A percentile compares a stretch with the other conserved stretches of the same genome.
These are phyloP conservation scores for Simplicillium sp. DNA, from an alignment of 2,329 filamentous ascomycete species.

Conservation along the genomic window DNA sequence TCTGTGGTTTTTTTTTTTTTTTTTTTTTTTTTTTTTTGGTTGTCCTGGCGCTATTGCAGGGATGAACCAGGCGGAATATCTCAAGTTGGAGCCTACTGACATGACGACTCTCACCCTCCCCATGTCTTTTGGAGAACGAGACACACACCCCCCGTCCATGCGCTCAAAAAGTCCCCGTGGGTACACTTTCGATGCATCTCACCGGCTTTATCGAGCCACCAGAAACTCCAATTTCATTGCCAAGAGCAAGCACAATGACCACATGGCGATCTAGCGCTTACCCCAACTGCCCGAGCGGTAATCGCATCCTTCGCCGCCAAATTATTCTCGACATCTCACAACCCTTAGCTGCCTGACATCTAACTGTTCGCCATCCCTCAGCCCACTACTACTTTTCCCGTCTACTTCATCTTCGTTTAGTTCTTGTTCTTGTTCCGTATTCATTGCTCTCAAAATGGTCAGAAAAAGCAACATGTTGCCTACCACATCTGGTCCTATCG, in stretches of 20 bases:
- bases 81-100: too few species aligned
- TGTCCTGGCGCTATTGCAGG: too few species aligned
- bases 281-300: background rate
- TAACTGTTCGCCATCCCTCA: too few species aligned
- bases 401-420: background rate
- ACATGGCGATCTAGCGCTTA: background rate
- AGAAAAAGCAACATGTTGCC: background rate
- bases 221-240: background rate
- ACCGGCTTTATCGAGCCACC: background rate
- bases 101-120: too few species aligned
- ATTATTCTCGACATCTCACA: background rate
- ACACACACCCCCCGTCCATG: too few species aligned
- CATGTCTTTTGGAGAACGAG: too few species aligned
- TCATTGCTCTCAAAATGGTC: background rate
- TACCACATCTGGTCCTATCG: slow-evolving; percentile 10
- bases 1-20: too few species aligned
- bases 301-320: background rate
- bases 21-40: too few species aligned
- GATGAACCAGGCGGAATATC: too few species aligned
- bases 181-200: background rate
- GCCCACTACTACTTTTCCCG: too few species aligned
- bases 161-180: too few species aligned
- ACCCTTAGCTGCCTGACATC: too few species aligned
- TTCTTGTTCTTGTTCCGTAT: background rate
- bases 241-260: background rate